Base-by-base conservation (phyloP, 768 basidiomycete species). In the Glaciozyma antarctica region DNA sequence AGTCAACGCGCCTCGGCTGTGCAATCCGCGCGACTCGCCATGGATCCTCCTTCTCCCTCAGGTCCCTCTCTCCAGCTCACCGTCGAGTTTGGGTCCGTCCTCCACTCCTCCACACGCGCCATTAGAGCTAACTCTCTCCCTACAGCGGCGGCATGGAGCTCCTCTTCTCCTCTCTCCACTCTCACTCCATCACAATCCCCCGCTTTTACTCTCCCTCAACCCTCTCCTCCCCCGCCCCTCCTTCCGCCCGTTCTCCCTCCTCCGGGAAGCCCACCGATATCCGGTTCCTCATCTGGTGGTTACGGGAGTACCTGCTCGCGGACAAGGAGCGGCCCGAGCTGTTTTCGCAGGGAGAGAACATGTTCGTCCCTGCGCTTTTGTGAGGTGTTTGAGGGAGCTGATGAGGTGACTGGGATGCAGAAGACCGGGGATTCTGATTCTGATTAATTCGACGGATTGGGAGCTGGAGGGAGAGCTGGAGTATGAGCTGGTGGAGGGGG, bases 371-470 rank as follows among this genome's bases (percentile, higher is more conserved):
- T 44, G 26, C 24, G 38, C 28, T 30, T 32, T 56, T 24, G 22
- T 30, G 32, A 22, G 34, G 24, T 3, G 34, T 10, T 6, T 22
- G 2, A 26, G 10, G 16, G 58, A 5, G 49, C 57, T 41, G 41
- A 44, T 43, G 22, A 32, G 32, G 26, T 41, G 22, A n/a, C 5
- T 17, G 24, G 6, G n/a, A 17, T 9, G 28, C 73, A 94, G 95
- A 47, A 91, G 95, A 13, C 95, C 95, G 0, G 95, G 95, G 0
- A 95, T 99, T 45, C 80, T 99, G 5, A 94, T 98, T 5, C 80
- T 99, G n/a, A 84, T 99, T 61, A 98, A 98, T 73, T 89, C 94
- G 72, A 89, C 89, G 1, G 94, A 98, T 73, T 97, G 94, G 94
- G 93, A 98, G 76, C 80, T 98, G 9, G 94, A 97, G 75, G 91